A percentile compares a stretch with the other conserved stretches of the same genome.
Evolutionary conservation across 441 rosid genomes (phyloP).

Genomic region (Biscutella laevigata): DNA sequence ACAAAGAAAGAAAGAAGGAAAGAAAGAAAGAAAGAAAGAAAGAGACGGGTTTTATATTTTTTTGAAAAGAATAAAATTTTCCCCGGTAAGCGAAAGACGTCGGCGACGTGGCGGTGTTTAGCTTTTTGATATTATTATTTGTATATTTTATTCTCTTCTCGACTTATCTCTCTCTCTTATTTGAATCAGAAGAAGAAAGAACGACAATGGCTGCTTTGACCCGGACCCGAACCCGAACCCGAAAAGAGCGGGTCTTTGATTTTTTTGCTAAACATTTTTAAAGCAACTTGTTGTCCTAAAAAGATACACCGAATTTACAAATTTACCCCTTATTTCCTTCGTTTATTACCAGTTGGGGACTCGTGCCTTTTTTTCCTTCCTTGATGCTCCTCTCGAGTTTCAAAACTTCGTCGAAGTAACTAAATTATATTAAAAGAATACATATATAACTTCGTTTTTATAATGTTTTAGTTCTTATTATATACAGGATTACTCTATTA

Average conservation of each 20-base stretch:
- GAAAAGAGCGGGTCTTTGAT: constrained; percentile 26
- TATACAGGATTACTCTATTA: too few relatives aligned
- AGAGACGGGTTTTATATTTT: constrained; percentile 17
- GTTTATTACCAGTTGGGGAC: constrained; percentile 28
- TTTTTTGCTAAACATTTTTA: constrained; percentile 13
- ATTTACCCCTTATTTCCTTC: constrained; percentile 1
- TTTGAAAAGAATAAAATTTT: constrained; percentile 7
- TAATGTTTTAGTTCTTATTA: too few relatives aligned
- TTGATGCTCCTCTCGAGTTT: constrained; percentile 18
- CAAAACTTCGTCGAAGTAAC: constrained; percentile 18
- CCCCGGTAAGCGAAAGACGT: constrained; percentile 9
- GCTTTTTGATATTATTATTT: too few relatives aligned
- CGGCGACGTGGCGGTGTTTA: constrained; percentile 8
- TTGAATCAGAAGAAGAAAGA: constrained; percentile 21
- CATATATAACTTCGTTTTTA: too few relatives aligned
- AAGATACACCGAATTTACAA: constrained; percentile 9
- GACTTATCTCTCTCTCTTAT: constrained; percentile 15
- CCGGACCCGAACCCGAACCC: constrained; percentile 27
- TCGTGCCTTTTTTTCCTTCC: constrained; percentile 14
- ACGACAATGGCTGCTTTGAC: constrained; percentile 28
- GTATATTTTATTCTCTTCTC: constrained; percentile 8
- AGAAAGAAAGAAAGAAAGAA: constrained; percentile 14
- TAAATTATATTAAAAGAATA: not conserved
- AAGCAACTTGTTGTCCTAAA: constrained; percentile 28
- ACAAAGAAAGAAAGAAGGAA: not conserved